phyloP scores from a whole-genome alignment of 1,284 basidiomycete genomes.

The Melampsora abietis-canadensis region DNA sequence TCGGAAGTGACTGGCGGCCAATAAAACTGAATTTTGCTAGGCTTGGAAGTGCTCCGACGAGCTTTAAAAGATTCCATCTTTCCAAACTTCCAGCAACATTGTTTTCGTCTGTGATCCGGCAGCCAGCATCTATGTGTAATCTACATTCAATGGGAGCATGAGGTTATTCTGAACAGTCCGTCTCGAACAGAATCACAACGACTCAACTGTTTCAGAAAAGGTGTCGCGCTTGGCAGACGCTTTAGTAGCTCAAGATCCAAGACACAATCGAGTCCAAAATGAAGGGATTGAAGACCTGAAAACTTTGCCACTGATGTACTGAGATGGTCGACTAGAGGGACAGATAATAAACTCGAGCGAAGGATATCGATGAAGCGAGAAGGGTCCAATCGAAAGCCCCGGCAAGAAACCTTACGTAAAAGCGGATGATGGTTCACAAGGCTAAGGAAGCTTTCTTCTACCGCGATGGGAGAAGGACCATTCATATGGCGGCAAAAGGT shows the following conservation, averaged over 20 bases:
- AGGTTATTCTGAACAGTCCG: no score
- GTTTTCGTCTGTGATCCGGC: constrained; percentile 21
- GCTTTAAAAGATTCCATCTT: constrained; percentile 18
- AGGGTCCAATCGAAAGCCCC: constrained; percentile 14
- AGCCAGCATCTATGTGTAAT: constrained; percentile 39
- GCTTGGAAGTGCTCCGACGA: constrained; percentile 13
- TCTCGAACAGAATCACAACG: neutral
- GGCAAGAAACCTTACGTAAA: constrained; percentile 28
- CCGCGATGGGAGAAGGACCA: neutral
- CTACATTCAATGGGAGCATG: neutral
- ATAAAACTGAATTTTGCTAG: constrained; percentile 32
- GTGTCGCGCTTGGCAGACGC: constrained; percentile 26
- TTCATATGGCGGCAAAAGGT: constrained; percentile 4
- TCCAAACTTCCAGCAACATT: neutral
- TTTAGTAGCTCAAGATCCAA: constrained; percentile 32
- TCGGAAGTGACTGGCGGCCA: constrained; percentile 30
- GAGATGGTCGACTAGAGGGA: neutral
- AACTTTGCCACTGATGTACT: neutral
- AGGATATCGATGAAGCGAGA: constrained; percentile 18
- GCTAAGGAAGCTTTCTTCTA: constrained; percentile 29
- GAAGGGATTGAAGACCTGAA: constrained; percentile 25
- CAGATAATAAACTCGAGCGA: constrained; percentile 18
- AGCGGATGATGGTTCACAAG: constrained; percentile 38
- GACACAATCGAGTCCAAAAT: constrained; percentile 18
- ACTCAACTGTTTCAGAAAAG: constrained; percentile 27